Percentiles rank a stretch among this genome's conserved stretches.
phyloP scores from a whole-genome alignment of 1,139 yeast genomes.

The Dujonia santamariae region DNA sequence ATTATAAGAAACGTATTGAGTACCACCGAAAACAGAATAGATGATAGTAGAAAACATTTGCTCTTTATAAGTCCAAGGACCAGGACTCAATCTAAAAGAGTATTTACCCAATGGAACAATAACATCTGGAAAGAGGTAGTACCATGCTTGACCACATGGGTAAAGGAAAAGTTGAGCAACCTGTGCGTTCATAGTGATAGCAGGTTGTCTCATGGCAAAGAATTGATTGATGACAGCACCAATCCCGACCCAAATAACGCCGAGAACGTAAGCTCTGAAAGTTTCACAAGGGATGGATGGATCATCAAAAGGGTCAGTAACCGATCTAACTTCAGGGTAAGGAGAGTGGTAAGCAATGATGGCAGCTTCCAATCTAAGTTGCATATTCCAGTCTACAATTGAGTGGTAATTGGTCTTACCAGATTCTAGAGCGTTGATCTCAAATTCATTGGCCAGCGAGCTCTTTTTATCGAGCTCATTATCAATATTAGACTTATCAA shows the following conservation, averaged over 20 bases:
- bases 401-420: not conserved
- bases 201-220: conserved; percentile 12
- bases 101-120: conserved; percentile 13
- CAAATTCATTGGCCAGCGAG: conserved; percentile 1
- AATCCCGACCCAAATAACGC: conserved; percentile 47
- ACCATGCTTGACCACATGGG: conserved; percentile 20
- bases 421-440: conserved; percentile 1
- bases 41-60: conserved; percentile 27
- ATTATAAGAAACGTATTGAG: conserved; percentile 20
- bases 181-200: conserved; percentile 12
- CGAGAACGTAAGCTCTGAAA: conserved; percentile 51
- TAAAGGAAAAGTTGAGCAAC: conserved; percentile 26
- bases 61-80: conserved; percentile 27
- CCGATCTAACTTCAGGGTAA: conserved; percentile 64
- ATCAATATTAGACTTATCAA: no score
- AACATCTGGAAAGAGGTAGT: conserved; percentile 20
- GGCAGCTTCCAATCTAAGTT: conserved; percentile 42
- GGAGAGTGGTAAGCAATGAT: conserved; percentile 56
- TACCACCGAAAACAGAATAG: conserved; percentile 21
- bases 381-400: conserved; percentile 25
- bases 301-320: conserved; percentile 54
- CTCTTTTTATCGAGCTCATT: no score
- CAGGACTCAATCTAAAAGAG: conserved; percentile 21
- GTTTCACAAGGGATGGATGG: conserved; percentile 52
- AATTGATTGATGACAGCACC: conserved; percentile 13